Conservation (phyloP, 169 alveolate genomes). For the Eimeria praecox region DNA sequence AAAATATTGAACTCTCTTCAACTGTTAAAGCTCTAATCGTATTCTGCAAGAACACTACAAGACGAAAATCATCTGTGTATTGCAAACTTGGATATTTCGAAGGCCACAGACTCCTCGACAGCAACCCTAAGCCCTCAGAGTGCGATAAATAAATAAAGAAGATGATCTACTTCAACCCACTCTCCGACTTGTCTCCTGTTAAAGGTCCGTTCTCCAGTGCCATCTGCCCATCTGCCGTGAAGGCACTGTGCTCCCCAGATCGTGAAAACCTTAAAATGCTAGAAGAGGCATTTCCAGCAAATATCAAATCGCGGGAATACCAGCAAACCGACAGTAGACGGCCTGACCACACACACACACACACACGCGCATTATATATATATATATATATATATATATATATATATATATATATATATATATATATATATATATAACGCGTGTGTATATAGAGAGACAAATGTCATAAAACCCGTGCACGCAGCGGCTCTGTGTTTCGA, state of each 20-base stretch:
- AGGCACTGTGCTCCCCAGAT: slow-evolving; percentile 18
- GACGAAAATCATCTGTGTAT: not conserved
- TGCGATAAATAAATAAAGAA: not conserved
- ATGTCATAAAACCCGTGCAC: no score
- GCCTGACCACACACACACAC: slow-evolving; percentile 31
- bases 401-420: no score
- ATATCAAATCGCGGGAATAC: slow-evolving; percentile 55
- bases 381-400: no score
- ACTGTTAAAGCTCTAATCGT: not conserved
- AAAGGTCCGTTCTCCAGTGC: not conserved
- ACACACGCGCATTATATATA: not conserved
- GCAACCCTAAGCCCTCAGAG: no score
- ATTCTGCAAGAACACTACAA: not conserved
- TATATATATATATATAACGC: no score
- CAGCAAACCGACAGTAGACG: slow-evolving; percentile 79
- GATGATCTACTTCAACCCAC: not conserved
- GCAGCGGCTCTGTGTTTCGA: not conserved
- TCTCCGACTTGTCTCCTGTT: not conserved
- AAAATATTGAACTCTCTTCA: not conserved
- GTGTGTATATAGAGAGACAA: no score
- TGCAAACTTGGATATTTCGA: not conserved
- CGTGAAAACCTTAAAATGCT: slow-evolving; percentile 68
- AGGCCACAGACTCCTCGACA: not conserved
- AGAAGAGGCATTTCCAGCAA: slow-evolving; percentile 74
- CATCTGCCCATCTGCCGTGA: slow-evolving; percentile 78